Evolutionary conservation across 2,329 filamentous ascomycete genomes (phyloP).

Genomic region (Verticillium albo-atrum): DNA sequence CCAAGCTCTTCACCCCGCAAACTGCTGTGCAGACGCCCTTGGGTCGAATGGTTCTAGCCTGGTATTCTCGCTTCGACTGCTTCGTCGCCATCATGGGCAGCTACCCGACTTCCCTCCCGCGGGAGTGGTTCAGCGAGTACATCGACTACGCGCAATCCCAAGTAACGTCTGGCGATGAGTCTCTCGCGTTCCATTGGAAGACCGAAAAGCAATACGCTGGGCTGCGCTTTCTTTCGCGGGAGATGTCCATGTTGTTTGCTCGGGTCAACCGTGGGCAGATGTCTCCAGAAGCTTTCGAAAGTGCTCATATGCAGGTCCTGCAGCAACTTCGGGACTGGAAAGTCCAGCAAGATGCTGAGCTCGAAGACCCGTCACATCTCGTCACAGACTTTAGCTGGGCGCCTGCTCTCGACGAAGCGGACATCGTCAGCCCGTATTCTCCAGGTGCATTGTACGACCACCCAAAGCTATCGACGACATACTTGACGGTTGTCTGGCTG

Average conservation of each 20-base stretch:
- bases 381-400: constrained; percentile 59
- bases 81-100: constrained; percentile 80
- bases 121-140: constrained; percentile 71
- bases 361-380: constrained; percentile 58
- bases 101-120: constrained; percentile 66
- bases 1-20: constrained; percentile 71
- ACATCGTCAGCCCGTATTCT: constrained; percentile 71
- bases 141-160: constrained; percentile 60
- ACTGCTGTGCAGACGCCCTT: constrained; percentile 67
- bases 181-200: constrained; percentile 49
- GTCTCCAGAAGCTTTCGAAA: constrained; percentile 57
- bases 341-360: constrained; percentile 52
- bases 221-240: constrained; percentile 69
- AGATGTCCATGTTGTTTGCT: constrained; percentile 75
- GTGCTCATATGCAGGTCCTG: constrained; percentile 53
- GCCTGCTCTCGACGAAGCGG: constrained; percentile 46
- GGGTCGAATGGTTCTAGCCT: constrained; percentile 71
- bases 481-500: constrained; percentile 71
- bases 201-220: constrained; percentile 63
- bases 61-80: constrained; percentile 88
- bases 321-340: constrained; percentile 45
- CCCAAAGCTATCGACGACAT: constrained; percentile 69
- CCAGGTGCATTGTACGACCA: constrained; percentile 66
- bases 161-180: constrained; percentile 36
- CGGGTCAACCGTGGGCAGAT: constrained; percentile 62